phyloP scores from a whole-genome alignment of 2,329 filamentous ascomycete genomes.

The Neopestalotiopsis rosae region DNA sequence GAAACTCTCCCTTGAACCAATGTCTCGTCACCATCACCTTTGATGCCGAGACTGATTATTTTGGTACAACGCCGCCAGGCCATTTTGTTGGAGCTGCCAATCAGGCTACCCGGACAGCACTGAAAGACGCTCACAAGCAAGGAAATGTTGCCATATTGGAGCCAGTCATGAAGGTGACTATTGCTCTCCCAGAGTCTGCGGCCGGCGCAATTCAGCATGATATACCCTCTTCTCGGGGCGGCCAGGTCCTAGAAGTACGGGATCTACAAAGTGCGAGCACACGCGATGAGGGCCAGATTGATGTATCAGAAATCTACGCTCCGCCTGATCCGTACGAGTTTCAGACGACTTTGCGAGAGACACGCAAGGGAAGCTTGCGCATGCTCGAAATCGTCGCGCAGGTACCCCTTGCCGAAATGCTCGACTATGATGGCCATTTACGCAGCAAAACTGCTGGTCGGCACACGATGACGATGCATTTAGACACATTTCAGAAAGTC shows the following conservation, averaged over 20 bases:
- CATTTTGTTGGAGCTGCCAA: conserved; percentile 69
- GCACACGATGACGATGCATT: conserved; percentile 63
- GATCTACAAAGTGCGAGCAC: conserved; percentile 71
- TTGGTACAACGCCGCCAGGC: conserved; percentile 68
- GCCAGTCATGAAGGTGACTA: conserved; percentile 89
- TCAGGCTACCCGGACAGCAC: conserved; percentile 69
- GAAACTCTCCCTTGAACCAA: conserved; percentile 80
- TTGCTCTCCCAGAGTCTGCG: conserved; percentile 81
- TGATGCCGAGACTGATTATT: conserved; percentile 68
- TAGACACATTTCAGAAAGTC: conserved; percentile 62
- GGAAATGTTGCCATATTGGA: conserved; percentile 76
- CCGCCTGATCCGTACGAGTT: conserved; percentile 82
- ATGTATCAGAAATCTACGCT: conserved; percentile 79
- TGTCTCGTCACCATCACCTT: conserved; percentile 74
- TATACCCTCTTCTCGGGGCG: conserved; percentile 75
- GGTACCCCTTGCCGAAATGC: conserved; percentile 95
- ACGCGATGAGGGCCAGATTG: conserved; percentile 62
- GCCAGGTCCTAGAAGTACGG: conserved; percentile 75
- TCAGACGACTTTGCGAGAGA: conserved; percentile 58
- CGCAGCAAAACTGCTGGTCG: conserved; percentile 87
- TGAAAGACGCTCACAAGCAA: conserved; percentile 65
- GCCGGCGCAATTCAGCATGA: conserved; percentile 86
- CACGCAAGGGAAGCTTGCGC: conserved; percentile 52
- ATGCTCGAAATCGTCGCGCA: conserved; percentile 77
- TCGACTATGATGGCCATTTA: conserved; percentile 89